Conservation (phyloP, 2,329 filamentous ascomycete genomes). For the Cladosporium sp. region DNA sequence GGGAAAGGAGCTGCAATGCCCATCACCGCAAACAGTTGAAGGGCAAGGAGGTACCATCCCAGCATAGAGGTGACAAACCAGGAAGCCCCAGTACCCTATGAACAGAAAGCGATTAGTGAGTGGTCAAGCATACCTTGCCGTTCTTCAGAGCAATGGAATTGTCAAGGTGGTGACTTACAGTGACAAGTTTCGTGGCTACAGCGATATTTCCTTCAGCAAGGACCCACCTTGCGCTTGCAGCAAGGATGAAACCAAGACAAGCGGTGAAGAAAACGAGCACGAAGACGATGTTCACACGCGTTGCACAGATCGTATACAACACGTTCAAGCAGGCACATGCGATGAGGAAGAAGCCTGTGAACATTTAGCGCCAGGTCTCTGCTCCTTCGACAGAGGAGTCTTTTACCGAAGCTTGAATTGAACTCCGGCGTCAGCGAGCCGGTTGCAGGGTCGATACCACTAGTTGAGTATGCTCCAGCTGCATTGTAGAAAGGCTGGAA, state of each 20-base stretch:
- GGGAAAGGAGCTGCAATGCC: slow-evolving; percentile 17
- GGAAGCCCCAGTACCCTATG: slow-evolving; percentile 16
- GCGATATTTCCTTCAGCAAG: background rate
- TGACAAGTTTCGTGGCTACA: slow-evolving; percentile 1
- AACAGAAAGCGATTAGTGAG: too few relatives aligned
- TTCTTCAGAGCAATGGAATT: too few relatives aligned
- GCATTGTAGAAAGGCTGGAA: slow-evolving; percentile 20
- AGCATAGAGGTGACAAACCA: slow-evolving; percentile 18
- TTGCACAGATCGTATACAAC: slow-evolving; percentile 20
- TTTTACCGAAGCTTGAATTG: slow-evolving; percentile 17
- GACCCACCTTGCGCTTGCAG: slow-evolving; percentile 16
- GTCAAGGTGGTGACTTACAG: slow-evolving; percentile 1
- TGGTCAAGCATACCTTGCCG: too few relatives aligned
- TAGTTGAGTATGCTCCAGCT: slow-evolving; percentile 17
- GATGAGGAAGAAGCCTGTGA: background rate
- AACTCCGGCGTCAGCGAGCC: slow-evolving; percentile 15
- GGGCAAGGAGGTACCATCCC: slow-evolving; percentile 17
- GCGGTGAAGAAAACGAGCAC: slow-evolving; percentile 20
- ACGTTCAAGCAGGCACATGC: background rate
- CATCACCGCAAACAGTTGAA: slow-evolving; percentile 14
- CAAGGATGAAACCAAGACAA: slow-evolving; percentile 17
- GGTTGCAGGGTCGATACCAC: slow-evolving; percentile 2
- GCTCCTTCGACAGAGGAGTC: background rate
- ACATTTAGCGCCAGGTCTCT: background rate
- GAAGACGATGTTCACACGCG: slow-evolving; percentile 20